These are phyloP conservation scores for Boletus putidus DNA, from an alignment of 1,284 basidiomycete genomes.

Conservation along the genomic window DNA sequence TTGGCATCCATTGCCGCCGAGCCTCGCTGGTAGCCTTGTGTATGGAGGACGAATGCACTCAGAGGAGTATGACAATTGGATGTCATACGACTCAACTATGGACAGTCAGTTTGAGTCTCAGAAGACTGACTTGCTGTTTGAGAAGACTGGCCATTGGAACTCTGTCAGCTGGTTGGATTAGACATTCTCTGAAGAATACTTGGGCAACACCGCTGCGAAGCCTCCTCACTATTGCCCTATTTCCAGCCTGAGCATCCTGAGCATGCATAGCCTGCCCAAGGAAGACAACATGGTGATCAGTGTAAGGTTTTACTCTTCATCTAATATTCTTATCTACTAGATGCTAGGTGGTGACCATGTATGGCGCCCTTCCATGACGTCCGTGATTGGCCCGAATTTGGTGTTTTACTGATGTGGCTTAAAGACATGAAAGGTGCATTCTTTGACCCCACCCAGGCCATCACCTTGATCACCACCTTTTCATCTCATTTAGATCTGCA, in stretches of 20 bases:
- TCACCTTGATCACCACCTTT: too few species aligned
- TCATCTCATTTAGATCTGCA: too few species aligned
- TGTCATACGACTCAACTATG: constrained; percentile 63
- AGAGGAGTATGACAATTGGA: constrained; percentile 36
- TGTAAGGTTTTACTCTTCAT: constrained; percentile 44
- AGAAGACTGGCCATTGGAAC: constrained; percentile 54
- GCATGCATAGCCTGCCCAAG: constrained; percentile 51
- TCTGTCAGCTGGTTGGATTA: constrained; percentile 58
- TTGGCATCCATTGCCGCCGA: constrained; percentile 66
- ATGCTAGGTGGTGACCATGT: constrained; percentile 77
- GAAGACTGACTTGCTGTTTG: constrained; percentile 60
- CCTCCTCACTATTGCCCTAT: constrained; percentile 58
- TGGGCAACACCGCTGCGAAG: constrained; percentile 31
- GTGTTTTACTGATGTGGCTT: too few species aligned
- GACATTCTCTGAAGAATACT: constrained; percentile 57
- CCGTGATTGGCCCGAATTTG: too few species aligned
- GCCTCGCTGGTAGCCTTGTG: constrained; percentile 36
- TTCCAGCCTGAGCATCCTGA: constrained; percentile 59
- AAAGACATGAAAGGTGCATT: too few species aligned
- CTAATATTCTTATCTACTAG: constrained; percentile 38
- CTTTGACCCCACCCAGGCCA: too few species aligned
- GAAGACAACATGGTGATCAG: constrained; percentile 81
- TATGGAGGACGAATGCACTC: constrained; percentile 3
- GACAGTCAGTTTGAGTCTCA: constrained; percentile 41
- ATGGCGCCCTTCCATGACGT: constrained; percentile 63